phyloP scores from a whole-genome alignment of 192 early-diverging fungal genomes.

The Glomus cerebriforme region DNA sequence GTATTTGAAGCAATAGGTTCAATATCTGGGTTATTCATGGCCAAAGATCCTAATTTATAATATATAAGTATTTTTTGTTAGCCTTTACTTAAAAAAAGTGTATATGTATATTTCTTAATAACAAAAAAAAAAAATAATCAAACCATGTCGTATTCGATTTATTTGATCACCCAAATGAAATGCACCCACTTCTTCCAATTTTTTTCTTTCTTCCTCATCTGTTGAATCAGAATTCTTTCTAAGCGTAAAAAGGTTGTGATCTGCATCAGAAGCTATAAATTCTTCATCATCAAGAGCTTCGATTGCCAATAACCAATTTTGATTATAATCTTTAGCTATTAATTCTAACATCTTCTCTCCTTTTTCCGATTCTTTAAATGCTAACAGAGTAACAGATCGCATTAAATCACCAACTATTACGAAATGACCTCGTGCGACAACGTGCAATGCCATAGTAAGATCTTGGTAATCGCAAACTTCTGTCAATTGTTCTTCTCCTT shows the following conservation, averaged over 20 bases:
- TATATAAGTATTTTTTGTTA: not conserved
- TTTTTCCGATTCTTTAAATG: constrained; percentile 41
- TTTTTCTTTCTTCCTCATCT: constrained; percentile 52
- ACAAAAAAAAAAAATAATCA: constrained; percentile 1
- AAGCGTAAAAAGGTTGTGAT: constrained; percentile 62
- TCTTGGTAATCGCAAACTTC: constrained; percentile 39
- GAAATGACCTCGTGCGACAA: constrained; percentile 66
- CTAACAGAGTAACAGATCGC: constrained; percentile 70
- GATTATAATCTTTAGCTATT: constrained; percentile 61
- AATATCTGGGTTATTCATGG: constrained; percentile 66
- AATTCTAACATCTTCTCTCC: constrained; percentile 45
- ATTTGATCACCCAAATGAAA: constrained; percentile 82
- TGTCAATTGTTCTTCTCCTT: constrained; percentile 21
- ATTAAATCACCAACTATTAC: constrained; percentile 85
- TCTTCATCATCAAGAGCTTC: constrained; percentile 60
- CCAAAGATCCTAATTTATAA: constrained; percentile 66
- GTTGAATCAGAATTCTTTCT: constrained; percentile 51
- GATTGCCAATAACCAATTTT: constrained; percentile 67
- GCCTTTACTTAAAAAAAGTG: not conserved
- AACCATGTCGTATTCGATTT: constrained; percentile 79
- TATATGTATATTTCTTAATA: not conserved
- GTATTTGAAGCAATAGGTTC: constrained; percentile 54
- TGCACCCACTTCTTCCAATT: constrained; percentile 62
- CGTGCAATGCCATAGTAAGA: constrained; percentile 53
- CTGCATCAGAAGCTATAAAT: constrained; percentile 62